A percentile compares a stretch with the other conserved stretches of the same genome.
phyloP scores from a whole-genome alignment of 2,329 filamentous ascomycete species.

The Colletotrichum spinosum region DNA sequence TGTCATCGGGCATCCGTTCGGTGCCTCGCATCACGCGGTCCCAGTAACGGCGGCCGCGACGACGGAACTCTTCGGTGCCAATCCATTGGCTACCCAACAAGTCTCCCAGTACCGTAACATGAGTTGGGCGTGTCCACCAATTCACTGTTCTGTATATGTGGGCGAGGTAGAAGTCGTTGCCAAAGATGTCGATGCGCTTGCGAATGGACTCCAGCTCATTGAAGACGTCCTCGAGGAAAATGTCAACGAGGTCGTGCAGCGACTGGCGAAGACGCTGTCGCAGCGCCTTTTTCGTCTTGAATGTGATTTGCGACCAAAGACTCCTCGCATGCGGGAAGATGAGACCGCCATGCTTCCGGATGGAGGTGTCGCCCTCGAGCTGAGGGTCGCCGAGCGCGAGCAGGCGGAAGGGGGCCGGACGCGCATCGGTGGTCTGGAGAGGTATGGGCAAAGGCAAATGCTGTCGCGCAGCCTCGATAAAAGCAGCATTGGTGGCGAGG shows the following conservation, averaged over 20 bases:
- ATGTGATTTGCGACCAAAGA: constrained; percentile 60
- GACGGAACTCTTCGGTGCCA: constrained; percentile 82
- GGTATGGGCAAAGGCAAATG: constrained; percentile 41
- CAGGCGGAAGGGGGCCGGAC: constrained; percentile 81
- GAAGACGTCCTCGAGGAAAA: constrained; percentile 76
- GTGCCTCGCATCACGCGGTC: constrained; percentile 78
- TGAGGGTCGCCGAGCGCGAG: constrained; percentile 93
- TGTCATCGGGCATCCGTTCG: constrained; percentile 69
- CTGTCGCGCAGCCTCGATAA: constrained; percentile 51
- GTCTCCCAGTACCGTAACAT: constrained; percentile 90
- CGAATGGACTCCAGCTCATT: constrained; percentile 73
- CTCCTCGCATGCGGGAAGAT: constrained; percentile 65
- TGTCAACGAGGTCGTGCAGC: constrained; percentile 69
- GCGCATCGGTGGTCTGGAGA: constrained; percentile 43
- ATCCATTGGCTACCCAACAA: constrained; percentile 97
- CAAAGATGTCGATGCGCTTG: constrained; percentile 88
- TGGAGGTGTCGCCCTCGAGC: constrained; percentile 89
- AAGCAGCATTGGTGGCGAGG: constrained; percentile 44
- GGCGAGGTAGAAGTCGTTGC: constrained; percentile 94
- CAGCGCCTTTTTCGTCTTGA: constrained; percentile 59
- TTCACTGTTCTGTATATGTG: constrained; percentile 88
- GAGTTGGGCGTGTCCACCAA: constrained; percentile 89
- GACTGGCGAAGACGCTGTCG: constrained; percentile 64
- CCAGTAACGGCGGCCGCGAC: constrained; percentile 82
- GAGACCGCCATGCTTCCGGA: constrained; percentile 69